Evolutionary conservation across 352 stramenopile species (phyloP), one percentile per base, ranked within the genome.

Genomic region (Discostella stelligera): DNA sequence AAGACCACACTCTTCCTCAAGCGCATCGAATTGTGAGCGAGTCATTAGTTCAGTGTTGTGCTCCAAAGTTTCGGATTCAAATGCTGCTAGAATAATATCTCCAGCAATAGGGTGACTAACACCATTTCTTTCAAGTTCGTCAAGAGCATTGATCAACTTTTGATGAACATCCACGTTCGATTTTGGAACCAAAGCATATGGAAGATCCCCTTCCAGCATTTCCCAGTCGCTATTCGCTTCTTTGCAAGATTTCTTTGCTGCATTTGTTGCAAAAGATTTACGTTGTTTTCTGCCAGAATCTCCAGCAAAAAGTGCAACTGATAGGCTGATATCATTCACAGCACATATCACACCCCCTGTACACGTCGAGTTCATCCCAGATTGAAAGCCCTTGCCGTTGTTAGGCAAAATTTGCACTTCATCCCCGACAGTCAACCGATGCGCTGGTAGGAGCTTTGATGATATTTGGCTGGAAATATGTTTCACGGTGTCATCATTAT

Each of bases 351-450:
- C 88, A 39, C 88, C 87, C 25, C 72, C 32, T 37, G 58, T 10
- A 37, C 63, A 13, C 69, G 74, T 75, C 10, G 23, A 58, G 10
- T 76, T 72, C 20, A 56, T 73, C 14, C 41, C 56, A 44, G 37
- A 10, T 18, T 66, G 67, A 39, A 59, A 66, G 25, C 44, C 52
- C 58, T 75, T 80, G 18, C 68, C 76, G 68, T 82, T 84, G n/a
- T 79, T 84, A 11, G 77, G 66, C 49, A 83, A 66, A 67, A 93
- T 87, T 82, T 91, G 73, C 10, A 93, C 83, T 71, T 93, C 88
- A 71, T 93, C 86, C n/a, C 88, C 88, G 2, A 88, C 83, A 21
- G 85, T 89, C 55, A 93, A 87, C 30, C 84, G 77, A 83, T 93
- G 88, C 7, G 85, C 77, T 50, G 73, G 82, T 30, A 93, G 72